Base-by-base conservation (phyloP, 768 basidiomycete genomes). In the Lentinula aciculospora region DNA sequence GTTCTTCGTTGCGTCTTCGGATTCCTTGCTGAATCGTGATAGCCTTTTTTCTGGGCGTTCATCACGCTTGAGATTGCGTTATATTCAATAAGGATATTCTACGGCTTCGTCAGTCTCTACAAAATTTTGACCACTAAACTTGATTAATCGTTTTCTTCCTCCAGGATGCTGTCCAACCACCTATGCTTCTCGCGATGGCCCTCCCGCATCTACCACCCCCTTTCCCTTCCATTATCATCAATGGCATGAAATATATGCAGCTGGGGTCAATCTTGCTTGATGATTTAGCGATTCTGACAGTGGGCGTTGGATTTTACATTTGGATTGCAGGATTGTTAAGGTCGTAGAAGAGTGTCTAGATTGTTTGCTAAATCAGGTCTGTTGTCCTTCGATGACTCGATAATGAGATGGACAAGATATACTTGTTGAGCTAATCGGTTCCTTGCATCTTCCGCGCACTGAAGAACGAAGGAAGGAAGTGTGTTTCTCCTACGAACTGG, bases 21-120 rank as follows among this genome's bases (percentile, higher is more conserved):
- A 15, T 12, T 9, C 15, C 17, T 53, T 28, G 46, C 50, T 61
- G 32, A 68, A 58, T 29, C 19, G 47, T 17, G 29, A 17, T 61
- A 92, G 89, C 84, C 88, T 1, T 89, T 93, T 73, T 89, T 92
- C 68, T 91, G 88, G 88, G 85, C 81, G 7, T 92, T 92, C 59
- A 81, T 82, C 37, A 86, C 90, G 0, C 67, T 92, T 3, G 81
- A 92, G 62, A 74, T 92, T 23, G 77, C 78, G 19, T 65, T 93
- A 44, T 88, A 92, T 63, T 89, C 90, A 8, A 65, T 85, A 62
- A 82, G 84, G 55, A 81, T 92, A 69, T 84, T 89, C 65, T 79
- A 78, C 12, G 82, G 84, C 58, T 79, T 86, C 60, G 89, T 89
- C 66, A 66, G 88, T 71, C 9, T 51, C 2, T 3, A 9, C 56